phyloP scores from a whole-genome alignment of 768 basidiomycete species.

The Leccinum aurantiacum region DNA sequence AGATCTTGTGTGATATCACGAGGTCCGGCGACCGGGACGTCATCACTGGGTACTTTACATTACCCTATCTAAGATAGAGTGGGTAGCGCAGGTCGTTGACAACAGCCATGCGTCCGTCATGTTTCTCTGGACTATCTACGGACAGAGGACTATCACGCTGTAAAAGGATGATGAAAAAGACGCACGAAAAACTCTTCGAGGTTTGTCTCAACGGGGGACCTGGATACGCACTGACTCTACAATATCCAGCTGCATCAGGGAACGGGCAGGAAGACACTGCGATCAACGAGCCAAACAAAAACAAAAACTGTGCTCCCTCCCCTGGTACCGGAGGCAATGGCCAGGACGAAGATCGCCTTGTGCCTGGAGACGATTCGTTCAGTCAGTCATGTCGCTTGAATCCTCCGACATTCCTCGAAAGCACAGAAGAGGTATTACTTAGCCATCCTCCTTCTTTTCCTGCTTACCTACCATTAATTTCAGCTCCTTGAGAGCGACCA shows the following conservation, averaged over 20 bases:
- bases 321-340: neutral
- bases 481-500: constrained; percentile 71
- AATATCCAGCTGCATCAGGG: neutral
- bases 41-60: constrained; percentile 12
- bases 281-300: neutral
- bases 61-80: constrained; percentile 33
- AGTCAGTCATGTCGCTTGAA: too few relatives aligned
- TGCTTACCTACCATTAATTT: constrained; percentile 2
- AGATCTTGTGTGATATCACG: constrained; percentile 21
- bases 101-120: constrained; percentile 30
- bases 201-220: neutral
- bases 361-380: too few relatives aligned
- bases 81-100: constrained; percentile 28
- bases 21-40: constrained; percentile 14
- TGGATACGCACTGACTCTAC: neutral
- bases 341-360: neutral
- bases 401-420: too few relatives aligned
- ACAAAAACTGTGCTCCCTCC: neutral
- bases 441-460: neutral
- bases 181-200: neutral
- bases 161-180: neutral
- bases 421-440: too few relatives aligned
- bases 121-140: constrained; percentile 26
- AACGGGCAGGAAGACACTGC: neutral
- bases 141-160: neutral